phyloP scores from a whole-genome alignment of 108 stramenopile species.

The Fragilaria crotonensis region DNA sequence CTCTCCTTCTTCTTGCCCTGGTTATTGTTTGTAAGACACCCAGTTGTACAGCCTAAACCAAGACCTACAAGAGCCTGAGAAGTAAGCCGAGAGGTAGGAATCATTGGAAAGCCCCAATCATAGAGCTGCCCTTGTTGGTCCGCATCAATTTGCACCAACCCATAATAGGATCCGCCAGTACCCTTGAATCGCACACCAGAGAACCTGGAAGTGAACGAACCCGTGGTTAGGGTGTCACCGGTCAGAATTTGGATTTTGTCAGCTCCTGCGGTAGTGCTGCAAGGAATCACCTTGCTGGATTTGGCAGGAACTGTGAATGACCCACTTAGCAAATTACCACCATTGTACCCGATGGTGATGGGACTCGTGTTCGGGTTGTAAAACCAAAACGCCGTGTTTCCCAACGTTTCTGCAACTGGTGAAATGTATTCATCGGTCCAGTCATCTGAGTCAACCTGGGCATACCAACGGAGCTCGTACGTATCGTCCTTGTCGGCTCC shows the following conservation, averaged over 20 bases:
- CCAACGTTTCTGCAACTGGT: conserved; percentile 16
- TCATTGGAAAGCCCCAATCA: conserved; percentile 11
- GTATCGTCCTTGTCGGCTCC: conserved; percentile 12
- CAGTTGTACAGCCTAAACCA: conserved; percentile 20
- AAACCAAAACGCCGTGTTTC: neutral
- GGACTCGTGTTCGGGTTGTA: conserved; percentile 3
- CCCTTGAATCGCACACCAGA: no score
- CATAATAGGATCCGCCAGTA: no score
- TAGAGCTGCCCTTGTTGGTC: neutral
- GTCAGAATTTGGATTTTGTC: neutral
- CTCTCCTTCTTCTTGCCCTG: neutral
- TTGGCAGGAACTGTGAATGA: neutral
- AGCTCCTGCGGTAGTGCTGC: neutral
- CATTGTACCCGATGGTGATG: neutral
- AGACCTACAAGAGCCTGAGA: conserved; percentile 11
- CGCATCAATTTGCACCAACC: no score
- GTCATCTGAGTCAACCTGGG: conserved; percentile 2
- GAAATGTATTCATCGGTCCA: conserved; percentile 12
- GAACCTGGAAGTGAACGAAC: neutral
- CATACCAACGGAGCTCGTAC: conserved; percentile 23
- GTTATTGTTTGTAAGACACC: conserved; percentile 6
- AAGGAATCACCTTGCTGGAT: neutral
- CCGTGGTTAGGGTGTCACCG: neutral
- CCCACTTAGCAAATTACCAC: neutral
- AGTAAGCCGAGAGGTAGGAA: conserved; percentile 7